A percentile compares a stretch with the other conserved stretches of the same genome.
Conservation (phyloP, 2,329 filamentous ascomycete species). For the Colletotrichum coccodes region DNA sequence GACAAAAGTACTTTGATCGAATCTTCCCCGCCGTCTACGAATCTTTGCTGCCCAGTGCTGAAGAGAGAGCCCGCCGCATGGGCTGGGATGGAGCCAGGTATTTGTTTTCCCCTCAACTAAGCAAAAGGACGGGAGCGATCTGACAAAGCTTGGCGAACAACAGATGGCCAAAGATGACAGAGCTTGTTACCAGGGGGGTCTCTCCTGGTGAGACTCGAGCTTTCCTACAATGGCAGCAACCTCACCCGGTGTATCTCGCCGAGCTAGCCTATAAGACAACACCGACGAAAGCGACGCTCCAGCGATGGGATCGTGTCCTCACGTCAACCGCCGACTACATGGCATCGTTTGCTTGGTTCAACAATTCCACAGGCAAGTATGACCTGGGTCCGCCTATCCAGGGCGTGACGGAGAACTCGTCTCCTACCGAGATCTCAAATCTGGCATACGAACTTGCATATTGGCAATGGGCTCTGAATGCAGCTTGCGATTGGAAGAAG, state of each 20-base stretch:
- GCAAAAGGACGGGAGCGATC: no score
- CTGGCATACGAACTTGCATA: constrained; percentile 70
- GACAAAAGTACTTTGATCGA: constrained; percentile 46
- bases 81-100: constrained; percentile 42
- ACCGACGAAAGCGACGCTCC: constrained; percentile 48
- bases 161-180: constrained; percentile 50
- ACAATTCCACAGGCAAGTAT: constrained; percentile 59
- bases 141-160: no score
- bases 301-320: constrained; percentile 63
- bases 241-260: constrained; percentile 69
- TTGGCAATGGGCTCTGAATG: constrained; percentile 68
- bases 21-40: constrained; percentile 44
- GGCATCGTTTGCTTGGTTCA: constrained; percentile 66
- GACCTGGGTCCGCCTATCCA: constrained; percentile 58
- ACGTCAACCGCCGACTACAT: constrained; percentile 66
- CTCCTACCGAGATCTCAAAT: constrained; percentile 64
- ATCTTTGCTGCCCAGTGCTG: constrained; percentile 37
- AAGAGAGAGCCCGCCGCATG: constrained; percentile 39
- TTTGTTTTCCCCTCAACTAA: no score
- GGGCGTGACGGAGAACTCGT: constrained; percentile 64
- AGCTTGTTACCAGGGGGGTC: constrained; percentile 35
- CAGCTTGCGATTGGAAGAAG: constrained; percentile 63
- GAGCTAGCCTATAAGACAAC: constrained; percentile 51
- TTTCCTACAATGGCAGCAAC: constrained; percentile 71
- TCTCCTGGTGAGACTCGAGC: constrained; percentile 66